Evolutionary conservation across 2,329 filamentous ascomycete genomes (phyloP), one percentile per base, ranked within the genome.

Genomic region (Chaetomiaceae sp.): DNA sequence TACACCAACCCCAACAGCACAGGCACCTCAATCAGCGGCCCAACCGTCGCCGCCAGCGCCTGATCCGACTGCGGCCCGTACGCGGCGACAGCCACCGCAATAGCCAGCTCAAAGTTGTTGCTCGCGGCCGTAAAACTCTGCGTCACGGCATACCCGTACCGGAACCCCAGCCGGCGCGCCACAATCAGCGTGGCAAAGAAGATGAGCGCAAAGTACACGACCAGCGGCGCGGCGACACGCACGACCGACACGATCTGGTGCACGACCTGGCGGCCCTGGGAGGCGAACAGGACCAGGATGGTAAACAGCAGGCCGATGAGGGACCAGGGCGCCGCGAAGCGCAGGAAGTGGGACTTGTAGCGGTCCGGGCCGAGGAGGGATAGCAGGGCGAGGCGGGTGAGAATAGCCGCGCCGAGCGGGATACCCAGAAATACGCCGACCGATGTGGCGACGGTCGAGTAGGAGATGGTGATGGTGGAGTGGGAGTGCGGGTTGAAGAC

Each of bases 31-130:
- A 96, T 87, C 60, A 95, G 69, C 3, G 91, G 91, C 0, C 90
- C 89, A 0, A 95, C 89, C 0, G 90, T 95, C 7, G 87, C 78
- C 1, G 91, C 89, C 40, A 95, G 73, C 0, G 90, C 90, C 69
- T 95, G 84, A 46, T 91, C 83, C 63, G 88, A 92, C 37, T 87
- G 73, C 0, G 85, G 78, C 0, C 90, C 91, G 70, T 87, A 95
- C 0, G 86, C 86, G 0, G 90, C 87, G 3, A 95, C 84, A 0
- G 88, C 88, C 0, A 96, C 90, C 0, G 90, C 90, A 70, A 96
- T 95, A 0, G 91, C 89, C 22, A 96, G 73, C 72, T 96, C 91
- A 64, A 96, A 96, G 66, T 96, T 95, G 66, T 96, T 96, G 67
- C 90, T 66, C 67, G 36, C 66, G 6, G 54, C 54, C 5, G 54